Evolutionary conservation across 768 basidiomycete genomes (phyloP), one percentile per base, ranked within the genome.

Genomic region (Agrocybe pediades): DNA sequence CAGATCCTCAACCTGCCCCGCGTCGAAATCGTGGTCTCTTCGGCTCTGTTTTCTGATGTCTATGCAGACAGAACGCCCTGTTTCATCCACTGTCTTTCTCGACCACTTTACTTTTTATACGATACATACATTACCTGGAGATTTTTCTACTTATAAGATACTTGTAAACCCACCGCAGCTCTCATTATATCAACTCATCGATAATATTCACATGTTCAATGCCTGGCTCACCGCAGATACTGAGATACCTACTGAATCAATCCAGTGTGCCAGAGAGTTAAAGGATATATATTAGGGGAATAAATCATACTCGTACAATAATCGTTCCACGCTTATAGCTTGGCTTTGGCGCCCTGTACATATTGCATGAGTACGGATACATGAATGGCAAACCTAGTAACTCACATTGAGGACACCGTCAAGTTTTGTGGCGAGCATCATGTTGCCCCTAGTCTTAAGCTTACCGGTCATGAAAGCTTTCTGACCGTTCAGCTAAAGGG

Each of bases 391-490:
- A 17, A 29, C 41, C n/a, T n/a, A n/a, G n/a, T n/a, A n/a, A 61
- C 77, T 49, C 51, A 91, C 92, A 82, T 89, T 90, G 46, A 98
- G 80, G 13, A 98, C 81, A 9, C 74, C 77, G 59, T 89, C 88
- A 29, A 97, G 88, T 71, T 96, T 98, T 21, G 92, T 95, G 1
- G 90, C 92, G 56, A 95, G 82, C 92, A 95, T 94, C 71, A 95
- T 85, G 73, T 94, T 95, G 51, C 92, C 93, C 68, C 82, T 88
- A 15, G 90, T 88, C 82, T 95, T 96, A 46, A 97, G 82, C 66
- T 91, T 90, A 24, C 95, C 95, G 6, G 90, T 91, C 90, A 98
- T 92, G 76, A 95, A 97, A 19, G 94, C 94, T 67, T 94, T 95
- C 72, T 97, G 95, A 17, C 92, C 94, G 62, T 90, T 92, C 41